Evolutionary conservation across 441 rosid genomes (phyloP).

Genomic region (Populus tomentosa): DNA sequence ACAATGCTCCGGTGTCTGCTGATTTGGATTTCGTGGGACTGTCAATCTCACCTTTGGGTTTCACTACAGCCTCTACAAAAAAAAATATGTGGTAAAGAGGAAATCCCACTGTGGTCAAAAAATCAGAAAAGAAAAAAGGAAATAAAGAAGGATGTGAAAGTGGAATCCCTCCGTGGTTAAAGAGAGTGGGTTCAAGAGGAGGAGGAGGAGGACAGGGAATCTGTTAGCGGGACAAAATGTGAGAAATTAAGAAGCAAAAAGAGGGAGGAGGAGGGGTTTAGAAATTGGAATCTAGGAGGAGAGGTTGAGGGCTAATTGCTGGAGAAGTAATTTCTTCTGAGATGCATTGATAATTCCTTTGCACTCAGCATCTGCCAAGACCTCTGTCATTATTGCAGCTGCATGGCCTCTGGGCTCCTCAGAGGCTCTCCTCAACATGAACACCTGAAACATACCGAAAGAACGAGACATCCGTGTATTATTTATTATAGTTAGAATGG

Average conservation of each 20-base stretch:
- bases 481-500: too few species aligned
- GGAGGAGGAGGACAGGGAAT: neutral
- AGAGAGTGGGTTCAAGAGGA: neutral
- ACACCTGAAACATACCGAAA: slow-evolving; percentile 32
- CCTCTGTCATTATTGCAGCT: slow-evolving; percentile 62
- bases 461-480: too few species aligned
- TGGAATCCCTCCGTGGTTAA: neutral
- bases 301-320: slow-evolving; percentile 58
- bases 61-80: neutral
- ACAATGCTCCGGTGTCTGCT: neutral
- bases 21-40: neutral
- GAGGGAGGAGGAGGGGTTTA: neutral
- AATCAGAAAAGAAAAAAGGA: neutral
- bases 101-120: neutral
- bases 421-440: slow-evolving; percentile 62
- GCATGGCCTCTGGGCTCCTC: slow-evolving; percentile 70
- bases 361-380: slow-evolving; percentile 60
- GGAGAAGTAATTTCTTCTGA: slow-evolving; percentile 57
- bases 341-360: slow-evolving; percentile 58
- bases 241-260: neutral
- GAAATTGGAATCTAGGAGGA: slow-evolving; percentile 23
- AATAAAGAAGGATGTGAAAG: neutral
- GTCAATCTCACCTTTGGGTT: neutral
- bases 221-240: neutral
- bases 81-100: neutral